Percentiles rank a stretch among this genome's conserved stretches.
Conservation (phyloP, 441 rosid species). For the Adansonia gregorii region DNA sequence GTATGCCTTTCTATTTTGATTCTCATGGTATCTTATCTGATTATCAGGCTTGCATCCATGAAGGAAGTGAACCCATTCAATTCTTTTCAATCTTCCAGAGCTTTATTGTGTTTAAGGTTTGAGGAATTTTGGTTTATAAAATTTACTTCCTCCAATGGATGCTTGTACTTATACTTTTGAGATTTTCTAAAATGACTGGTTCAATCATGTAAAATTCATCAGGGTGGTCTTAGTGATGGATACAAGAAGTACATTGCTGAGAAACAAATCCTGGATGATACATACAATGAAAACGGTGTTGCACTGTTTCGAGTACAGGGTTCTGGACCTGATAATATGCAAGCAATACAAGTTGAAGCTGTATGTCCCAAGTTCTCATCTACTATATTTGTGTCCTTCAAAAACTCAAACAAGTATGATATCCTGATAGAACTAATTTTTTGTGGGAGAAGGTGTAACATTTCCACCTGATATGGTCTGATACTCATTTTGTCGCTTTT, state of each 20-base stretch:
- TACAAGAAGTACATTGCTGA: conserved; percentile 76
- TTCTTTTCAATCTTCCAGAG: conserved; percentile 92
- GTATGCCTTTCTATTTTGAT: background rate
- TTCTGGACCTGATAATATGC: conserved; percentile 98
- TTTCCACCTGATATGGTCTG: background rate
- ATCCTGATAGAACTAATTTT: conserved; percentile 21
- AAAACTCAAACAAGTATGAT: background rate
- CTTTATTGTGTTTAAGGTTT: conserved; percentile 86
- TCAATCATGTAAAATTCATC: conserved; percentile 33
- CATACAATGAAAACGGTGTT: conserved; percentile 69
- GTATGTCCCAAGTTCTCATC: conserved; percentile 50
- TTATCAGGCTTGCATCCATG: conserved; percentile 76
- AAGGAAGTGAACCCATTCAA: conserved; percentile 92
- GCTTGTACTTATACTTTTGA: conserved; percentile 12
- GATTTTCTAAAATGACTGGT: conserved; percentile 22
- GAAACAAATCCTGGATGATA: conserved; percentile 72
- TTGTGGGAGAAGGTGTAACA: conserved; percentile 2
- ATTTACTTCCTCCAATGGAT: conserved; percentile 9
- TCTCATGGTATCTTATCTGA: conserved; percentile 31
- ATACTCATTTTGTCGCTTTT: background rate
- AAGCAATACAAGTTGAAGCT: conserved; percentile 92
- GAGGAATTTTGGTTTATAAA: conserved; percentile 30
- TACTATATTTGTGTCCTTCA: background rate
- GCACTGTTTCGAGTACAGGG: conserved; percentile 94
- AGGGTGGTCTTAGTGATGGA: conserved; percentile 90